Evolutionary conservation across 495 filamentous ascomycete species (phyloP).

Genomic region (Penicillium chermesinum): DNA sequence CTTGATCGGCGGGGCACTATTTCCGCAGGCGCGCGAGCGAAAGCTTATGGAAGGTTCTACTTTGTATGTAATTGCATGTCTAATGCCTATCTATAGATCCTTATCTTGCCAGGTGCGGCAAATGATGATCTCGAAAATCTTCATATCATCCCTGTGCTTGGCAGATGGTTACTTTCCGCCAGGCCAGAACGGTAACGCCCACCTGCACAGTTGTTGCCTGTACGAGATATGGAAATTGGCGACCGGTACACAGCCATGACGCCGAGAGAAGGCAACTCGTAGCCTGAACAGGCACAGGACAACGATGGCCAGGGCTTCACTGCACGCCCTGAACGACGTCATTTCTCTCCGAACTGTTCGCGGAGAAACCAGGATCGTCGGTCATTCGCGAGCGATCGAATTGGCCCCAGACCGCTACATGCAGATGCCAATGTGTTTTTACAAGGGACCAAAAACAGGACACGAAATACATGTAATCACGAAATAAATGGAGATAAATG

Average conservation of each 20-base stretch:
- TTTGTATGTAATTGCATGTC: too few relatives aligned
- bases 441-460: not conserved
- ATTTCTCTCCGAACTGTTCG: not conserved
- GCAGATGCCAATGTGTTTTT: not conserved
- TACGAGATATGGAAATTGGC: not conserved
- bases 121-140: too few relatives aligned
- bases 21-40: too few relatives aligned
- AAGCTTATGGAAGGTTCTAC: too few relatives aligned
- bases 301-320: too few relatives aligned
- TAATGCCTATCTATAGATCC: too few relatives aligned
- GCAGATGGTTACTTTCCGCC: too few relatives aligned
- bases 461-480: not conserved
- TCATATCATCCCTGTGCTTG: too few relatives aligned
- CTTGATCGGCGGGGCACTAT: too few relatives aligned
- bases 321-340: not conserved
- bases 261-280: not conserved
- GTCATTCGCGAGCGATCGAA: slow-evolving; percentile 4
- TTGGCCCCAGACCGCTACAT: slow-evolving; percentile 1
- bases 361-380: slow-evolving; percentile 5
- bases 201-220: not conserved
- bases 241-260: not conserved
- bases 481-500: not conserved
- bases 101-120: too few relatives aligned
- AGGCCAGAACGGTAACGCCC: not conserved
- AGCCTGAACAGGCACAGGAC: not conserved